Conservation (phyloP, 371 early-diverging fungal genomes). For the Syncephalastrum monosporum region DNA sequence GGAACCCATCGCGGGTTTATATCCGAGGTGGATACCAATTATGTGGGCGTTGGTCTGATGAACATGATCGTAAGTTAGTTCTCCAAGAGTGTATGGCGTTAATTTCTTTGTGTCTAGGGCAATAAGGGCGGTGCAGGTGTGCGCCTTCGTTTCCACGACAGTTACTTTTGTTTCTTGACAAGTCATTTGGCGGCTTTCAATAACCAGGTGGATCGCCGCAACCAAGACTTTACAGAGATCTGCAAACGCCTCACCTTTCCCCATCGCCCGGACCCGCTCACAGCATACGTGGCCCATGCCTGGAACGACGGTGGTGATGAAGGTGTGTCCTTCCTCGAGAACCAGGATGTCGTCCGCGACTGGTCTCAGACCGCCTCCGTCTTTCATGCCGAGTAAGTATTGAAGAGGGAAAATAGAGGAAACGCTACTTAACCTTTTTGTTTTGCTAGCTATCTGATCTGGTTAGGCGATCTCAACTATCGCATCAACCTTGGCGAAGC, state of each 20-base stretch:
- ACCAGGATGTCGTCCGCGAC: conserved; percentile 26
- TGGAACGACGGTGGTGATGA: conserved; percentile 53
- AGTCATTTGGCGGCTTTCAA: conserved; percentile 90
- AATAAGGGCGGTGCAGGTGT: conserved; percentile 94
- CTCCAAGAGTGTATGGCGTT: background rate
- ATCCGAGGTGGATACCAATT: conserved; percentile 55
- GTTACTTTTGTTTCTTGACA: conserved; percentile 84
- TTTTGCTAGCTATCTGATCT: conserved; percentile 70
- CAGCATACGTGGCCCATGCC: conserved; percentile 32
- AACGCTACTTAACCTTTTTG: background rate
- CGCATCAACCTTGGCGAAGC: conserved; percentile 69
- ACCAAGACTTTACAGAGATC: conserved; percentile 86
- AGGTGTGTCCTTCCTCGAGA: conserved; percentile 39
- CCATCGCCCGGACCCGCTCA: conserved; percentile 20
- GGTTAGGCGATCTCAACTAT: conserved; percentile 96
- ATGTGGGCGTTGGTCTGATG: conserved; percentile 78
- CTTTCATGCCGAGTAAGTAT: conserved; percentile 69
- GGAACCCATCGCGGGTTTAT: conserved; percentile 52
- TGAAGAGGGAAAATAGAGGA: background rate
- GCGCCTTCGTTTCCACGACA: conserved; percentile 74
- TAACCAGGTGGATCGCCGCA: conserved; percentile 76
- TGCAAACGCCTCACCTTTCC: conserved; percentile 71
- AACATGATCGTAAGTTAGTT: conserved; percentile 64
- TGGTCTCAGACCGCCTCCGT: conserved; percentile 50
- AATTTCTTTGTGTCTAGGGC: conserved; percentile 51